Evolutionary conservation across 371 early-diverging fungal species (phyloP).

Genomic region (Mortierella sp.): DNA sequence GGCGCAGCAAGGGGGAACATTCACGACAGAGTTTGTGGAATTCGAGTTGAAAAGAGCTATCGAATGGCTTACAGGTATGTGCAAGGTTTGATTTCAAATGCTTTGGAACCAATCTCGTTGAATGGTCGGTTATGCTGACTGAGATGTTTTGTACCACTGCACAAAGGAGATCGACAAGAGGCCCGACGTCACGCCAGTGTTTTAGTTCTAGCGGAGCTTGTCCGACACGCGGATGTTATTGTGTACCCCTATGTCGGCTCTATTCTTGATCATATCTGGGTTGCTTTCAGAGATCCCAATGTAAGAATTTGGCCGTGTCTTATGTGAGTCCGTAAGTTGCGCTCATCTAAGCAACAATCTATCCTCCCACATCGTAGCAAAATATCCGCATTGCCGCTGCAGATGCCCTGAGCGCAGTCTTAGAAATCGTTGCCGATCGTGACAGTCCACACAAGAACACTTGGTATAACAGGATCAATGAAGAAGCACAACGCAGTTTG

Average conservation of each 20-base stretch:
- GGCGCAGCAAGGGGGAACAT: slow-evolving; percentile 81
- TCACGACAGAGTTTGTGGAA: slow-evolving; percentile 89
- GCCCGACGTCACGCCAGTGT: slow-evolving; percentile 90
- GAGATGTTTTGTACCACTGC: not conserved
- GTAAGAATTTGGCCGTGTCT: slow-evolving; percentile 42
- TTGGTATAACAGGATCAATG: slow-evolving; percentile 87
- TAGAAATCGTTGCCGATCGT: slow-evolving; percentile 85
- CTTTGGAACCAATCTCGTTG: not conserved
- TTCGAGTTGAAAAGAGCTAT: slow-evolving; percentile 90
- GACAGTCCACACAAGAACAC: slow-evolving; percentile 77
- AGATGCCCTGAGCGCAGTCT: slow-evolving; percentile 86
- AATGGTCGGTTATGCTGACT: not conserved
- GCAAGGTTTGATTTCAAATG: not conserved
- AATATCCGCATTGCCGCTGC: slow-evolving; percentile 90
- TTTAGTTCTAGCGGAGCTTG: slow-evolving; percentile 86
- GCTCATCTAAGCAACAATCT: not conserved
- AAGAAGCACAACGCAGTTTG: slow-evolving; percentile 87
- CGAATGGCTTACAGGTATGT: slow-evolving; percentile 88
- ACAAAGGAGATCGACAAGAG: slow-evolving; percentile 78
- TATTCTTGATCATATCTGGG: slow-evolving; percentile 91
- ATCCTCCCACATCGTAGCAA: slow-evolving; percentile 47
- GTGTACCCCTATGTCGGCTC: slow-evolving; percentile 88
- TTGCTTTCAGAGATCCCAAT: slow-evolving; percentile 88
- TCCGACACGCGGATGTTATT: slow-evolving; percentile 86
- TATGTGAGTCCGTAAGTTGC: not conserved